phyloP scores from a whole-genome alignment of 768 basidiomycete species.

The Termitomyces eurrhizus region DNA sequence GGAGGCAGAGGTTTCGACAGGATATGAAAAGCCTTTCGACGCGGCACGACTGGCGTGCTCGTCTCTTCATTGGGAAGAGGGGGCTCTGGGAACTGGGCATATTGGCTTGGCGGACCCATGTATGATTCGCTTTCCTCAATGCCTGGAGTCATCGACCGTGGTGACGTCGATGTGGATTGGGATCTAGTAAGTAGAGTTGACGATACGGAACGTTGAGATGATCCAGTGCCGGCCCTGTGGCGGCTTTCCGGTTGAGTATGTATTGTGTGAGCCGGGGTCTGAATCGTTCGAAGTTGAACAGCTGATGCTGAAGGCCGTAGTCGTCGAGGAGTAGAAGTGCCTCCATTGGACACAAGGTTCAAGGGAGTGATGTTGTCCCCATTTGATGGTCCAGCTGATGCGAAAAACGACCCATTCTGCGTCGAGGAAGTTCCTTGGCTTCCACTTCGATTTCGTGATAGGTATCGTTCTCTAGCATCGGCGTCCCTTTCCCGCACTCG shows the following conservation, averaged over 20 bases:
- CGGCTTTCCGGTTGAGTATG: conserved; percentile 44
- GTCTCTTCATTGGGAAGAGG: conserved; percentile 43
- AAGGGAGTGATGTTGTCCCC: conserved; percentile 53
- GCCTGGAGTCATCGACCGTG: conserved; percentile 33
- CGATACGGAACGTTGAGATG: conserved; percentile 42
- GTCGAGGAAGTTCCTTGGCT: conserved; percentile 72
- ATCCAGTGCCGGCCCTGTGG: conserved; percentile 66
- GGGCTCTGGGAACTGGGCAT: conserved; percentile 70
- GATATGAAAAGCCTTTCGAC: conserved; percentile 67
- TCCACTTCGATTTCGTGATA: conserved; percentile 78
- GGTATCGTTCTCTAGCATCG: conserved; percentile 84
- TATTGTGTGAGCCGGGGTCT: conserved; percentile 22
- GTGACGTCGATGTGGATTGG: conserved; percentile 55
- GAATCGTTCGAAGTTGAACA: conserved; percentile 61
- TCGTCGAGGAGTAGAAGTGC: conserved; percentile 56
- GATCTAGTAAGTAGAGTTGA: conserved; percentile 45
- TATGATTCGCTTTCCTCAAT: conserved; percentile 47
- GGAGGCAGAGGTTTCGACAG: conserved; percentile 52
- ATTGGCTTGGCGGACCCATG: conserved; percentile 66
- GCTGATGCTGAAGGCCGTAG: conserved; percentile 76
- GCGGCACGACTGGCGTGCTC: conserved; percentile 51
- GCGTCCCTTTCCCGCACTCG: conserved; percentile 84
- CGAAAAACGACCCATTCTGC: conserved; percentile 47
- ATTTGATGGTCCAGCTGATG: conserved; percentile 50
- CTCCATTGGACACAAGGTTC: conserved; percentile 41